phyloP scores from a whole-genome alignment of 345 rosid genomes.

The Pugionium cornutum region DNA sequence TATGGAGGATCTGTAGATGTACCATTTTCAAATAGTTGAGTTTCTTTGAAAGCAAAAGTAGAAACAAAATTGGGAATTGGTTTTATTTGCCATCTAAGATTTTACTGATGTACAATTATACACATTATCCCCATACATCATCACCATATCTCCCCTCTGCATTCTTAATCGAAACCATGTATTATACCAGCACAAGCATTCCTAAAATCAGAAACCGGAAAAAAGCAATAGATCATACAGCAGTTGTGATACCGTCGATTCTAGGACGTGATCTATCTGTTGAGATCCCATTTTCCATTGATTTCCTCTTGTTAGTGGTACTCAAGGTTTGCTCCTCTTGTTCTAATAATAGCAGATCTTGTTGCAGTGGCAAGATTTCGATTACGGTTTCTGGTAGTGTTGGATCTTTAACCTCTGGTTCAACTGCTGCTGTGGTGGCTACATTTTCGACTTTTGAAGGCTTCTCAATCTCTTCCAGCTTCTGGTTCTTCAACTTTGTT shows the following conservation, averaged over 20 bases:
- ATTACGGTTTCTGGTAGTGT: not conserved
- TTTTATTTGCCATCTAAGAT: slow-evolving; percentile 34
- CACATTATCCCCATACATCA: slow-evolving; percentile 33
- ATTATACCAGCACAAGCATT: slow-evolving; percentile 27
- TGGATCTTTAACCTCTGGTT: slow-evolving; percentile 30
- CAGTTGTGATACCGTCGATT: slow-evolving; percentile 37
- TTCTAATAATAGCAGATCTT: slow-evolving; percentile 10
- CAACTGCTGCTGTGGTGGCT: not conserved
- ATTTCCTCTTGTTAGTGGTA: slow-evolving; percentile 49
- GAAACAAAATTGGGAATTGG: slow-evolving; percentile 25
- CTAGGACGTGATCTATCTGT: slow-evolving; percentile 35
- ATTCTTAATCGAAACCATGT: slow-evolving; percentile 18
- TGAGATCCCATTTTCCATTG: slow-evolving; percentile 42
- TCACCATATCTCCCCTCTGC: slow-evolving; percentile 14
- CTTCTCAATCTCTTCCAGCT: slow-evolving; percentile 32
- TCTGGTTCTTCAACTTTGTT: slow-evolving; percentile 38
- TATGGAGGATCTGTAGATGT: too few relatives aligned
- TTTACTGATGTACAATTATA: slow-evolving; percentile 34
- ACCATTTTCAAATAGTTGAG: not conserved
- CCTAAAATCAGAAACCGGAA: slow-evolving; percentile 14
- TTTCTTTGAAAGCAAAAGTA: not conserved
- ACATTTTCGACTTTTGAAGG: slow-evolving; percentile 20
- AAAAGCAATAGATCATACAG: slow-evolving; percentile 28
- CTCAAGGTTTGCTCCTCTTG: slow-evolving; percentile 31
- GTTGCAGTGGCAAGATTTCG: slow-evolving; percentile 31